A percentile compares a stretch with the other conserved stretches of the same genome.
Evolutionary conservation across 345 rosid species (phyloP).

Genomic region (Psidium friedrichsthalianum): DNA sequence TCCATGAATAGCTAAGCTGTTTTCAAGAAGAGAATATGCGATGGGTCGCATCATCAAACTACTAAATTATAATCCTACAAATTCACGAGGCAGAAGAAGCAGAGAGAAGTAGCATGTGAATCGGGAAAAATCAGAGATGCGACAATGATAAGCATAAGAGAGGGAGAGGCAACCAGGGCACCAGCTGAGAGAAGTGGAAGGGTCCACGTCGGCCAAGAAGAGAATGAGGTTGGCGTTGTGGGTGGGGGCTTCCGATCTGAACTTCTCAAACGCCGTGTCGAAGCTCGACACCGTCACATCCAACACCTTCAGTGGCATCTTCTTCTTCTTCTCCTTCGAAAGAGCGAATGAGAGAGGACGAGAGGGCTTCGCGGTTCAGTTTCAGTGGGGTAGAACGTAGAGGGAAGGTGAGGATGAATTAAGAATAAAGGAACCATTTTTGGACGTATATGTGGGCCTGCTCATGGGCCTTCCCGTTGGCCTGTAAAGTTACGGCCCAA

Average conservation of each 20-base stretch:
- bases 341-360: neutral
- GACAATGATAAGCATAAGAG: neutral
- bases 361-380: neutral
- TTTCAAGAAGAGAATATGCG: neutral
- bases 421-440: neutral
- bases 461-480: neutral
- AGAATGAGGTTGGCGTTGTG: constrained; percentile 57
- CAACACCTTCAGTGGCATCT: constrained; percentile 42
- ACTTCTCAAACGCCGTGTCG: constrained; percentile 31
- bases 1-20: too few relatives aligned
- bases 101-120: neutral
- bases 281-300: constrained; percentile 53
- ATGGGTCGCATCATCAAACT: neutral
- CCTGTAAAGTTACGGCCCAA: neutral
- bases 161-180: constrained; percentile 45
- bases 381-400: neutral
- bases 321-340: neutral
- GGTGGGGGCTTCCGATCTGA: constrained; percentile 41
- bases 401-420: neutral
- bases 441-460: neutral
- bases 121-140: neutral
- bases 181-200: constrained; percentile 68
- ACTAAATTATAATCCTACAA: neutral
- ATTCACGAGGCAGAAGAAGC: neutral
- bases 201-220: constrained; percentile 79